These are phyloP conservation scores for Yamadazyma diospyri DNA, from an alignment of 1,139 yeast genomes.

Conservation along the genomic window DNA sequence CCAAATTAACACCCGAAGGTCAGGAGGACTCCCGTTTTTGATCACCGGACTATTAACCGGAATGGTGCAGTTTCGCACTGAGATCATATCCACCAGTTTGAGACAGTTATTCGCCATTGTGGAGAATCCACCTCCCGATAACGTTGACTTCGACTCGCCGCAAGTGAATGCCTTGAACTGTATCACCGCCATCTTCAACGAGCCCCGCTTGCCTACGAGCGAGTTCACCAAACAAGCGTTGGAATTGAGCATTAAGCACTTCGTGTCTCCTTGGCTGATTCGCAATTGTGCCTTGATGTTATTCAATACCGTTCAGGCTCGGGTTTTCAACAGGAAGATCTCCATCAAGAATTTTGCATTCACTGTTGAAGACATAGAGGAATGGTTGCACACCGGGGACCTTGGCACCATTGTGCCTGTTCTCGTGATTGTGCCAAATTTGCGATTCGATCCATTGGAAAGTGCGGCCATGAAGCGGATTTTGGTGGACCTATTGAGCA, in stretches of 20 bases:
- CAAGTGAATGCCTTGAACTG: constrained; percentile 94
- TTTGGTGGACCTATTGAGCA: constrained; percentile 44
- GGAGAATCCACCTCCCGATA: constrained; percentile 7
- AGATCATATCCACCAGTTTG: constrained; percentile 41
- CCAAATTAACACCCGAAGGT: constrained; percentile 77
- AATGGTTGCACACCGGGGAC: constrained; percentile 32
- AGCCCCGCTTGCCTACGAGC: constrained; percentile 54
- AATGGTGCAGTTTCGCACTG: constrained; percentile 15
- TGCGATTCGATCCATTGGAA: constrained; percentile 47
- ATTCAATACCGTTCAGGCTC: constrained; percentile 75
- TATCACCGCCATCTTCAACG: constrained; percentile 68
- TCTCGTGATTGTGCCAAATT: constrained; percentile 62
- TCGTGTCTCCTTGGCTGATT: constrained; percentile 76
- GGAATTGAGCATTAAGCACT: constrained; percentile 55
- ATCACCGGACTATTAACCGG: constrained; percentile 71
- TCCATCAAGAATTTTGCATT: constrained; percentile 2
- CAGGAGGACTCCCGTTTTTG: constrained; percentile 86
- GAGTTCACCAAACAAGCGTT: constrained; percentile 56
- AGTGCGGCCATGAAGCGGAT: constrained; percentile 48
- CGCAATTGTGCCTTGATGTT: constrained; percentile 93
- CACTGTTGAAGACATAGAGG: constrained; percentile 33
- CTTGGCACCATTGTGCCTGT: constrained; percentile 71
- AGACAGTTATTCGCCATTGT: constrained; percentile 27
- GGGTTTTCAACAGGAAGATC: constrained; percentile 65
- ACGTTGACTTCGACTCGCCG: constrained; percentile 64